Conservation (phyloP, 345 rosid genomes). For the Eucalyptus erythrocorys region DNA sequence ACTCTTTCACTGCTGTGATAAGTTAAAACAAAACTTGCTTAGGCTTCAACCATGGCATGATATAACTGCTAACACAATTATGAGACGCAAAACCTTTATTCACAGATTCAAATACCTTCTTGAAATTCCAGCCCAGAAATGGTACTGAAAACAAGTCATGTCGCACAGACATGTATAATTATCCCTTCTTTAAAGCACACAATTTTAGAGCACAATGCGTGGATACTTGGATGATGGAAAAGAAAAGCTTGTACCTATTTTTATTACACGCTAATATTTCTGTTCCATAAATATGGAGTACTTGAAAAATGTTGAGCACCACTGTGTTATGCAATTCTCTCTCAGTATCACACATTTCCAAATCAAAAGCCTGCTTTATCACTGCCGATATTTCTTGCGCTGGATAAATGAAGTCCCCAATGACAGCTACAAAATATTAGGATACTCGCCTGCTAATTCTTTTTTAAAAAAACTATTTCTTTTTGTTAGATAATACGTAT, state of each 20-base stretch:
- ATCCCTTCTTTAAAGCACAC: background rate
- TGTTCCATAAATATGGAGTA: background rate
- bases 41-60: background rate
- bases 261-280: background rate
- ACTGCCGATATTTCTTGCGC: background rate
- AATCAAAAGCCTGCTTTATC: background rate
- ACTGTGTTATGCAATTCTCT: background rate
- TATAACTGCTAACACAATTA: background rate
- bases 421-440: background rate
- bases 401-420: background rate
- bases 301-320: background rate
- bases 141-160: background rate
- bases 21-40: background rate
- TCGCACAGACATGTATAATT: background rate
- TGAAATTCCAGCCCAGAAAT: background rate
- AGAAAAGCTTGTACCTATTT: background rate
- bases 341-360: background rate
- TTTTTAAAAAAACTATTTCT: background rate
- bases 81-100: background rate
- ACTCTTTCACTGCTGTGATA: slow-evolving; percentile 10
- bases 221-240: background rate
- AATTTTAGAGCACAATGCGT: background rate
- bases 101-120: background rate
- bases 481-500: background rate
- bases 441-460: background rate